phyloP scores from a whole-genome alignment of 805 yeast species.

The Metschnikowia borealis region DNA sequence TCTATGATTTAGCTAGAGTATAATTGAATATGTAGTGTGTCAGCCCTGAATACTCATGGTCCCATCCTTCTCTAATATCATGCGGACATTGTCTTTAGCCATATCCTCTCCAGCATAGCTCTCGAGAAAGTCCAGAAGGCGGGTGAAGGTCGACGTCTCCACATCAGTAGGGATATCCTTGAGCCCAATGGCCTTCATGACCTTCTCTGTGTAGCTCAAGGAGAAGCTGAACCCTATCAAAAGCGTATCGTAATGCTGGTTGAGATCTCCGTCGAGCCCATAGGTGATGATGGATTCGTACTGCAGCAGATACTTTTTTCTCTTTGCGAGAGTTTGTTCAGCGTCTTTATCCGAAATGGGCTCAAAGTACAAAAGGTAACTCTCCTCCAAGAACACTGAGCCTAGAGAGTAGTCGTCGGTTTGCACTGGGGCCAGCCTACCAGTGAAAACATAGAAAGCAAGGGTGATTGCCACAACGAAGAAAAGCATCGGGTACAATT shows the following conservation, averaged over 20 bases:
- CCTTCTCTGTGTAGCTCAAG: conserved; percentile 7
- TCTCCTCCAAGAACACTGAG: neutral
- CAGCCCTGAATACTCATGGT: conserved; percentile 3
- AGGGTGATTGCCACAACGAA: conserved; percentile 1
- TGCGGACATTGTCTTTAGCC: conserved; percentile 6
- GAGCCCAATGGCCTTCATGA: conserved; percentile 9
- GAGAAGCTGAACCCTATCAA: conserved; percentile 11
- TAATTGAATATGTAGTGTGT: no score
- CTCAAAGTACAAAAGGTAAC: neutral
- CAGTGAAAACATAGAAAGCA: neutral
- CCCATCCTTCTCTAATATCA: conserved; percentile 14
- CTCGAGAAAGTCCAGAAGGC: conserved; percentile 7
- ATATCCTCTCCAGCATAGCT: conserved; percentile 6
- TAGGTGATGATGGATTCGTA: conserved; percentile 3
- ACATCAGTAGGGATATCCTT: neutral
- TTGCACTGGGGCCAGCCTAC: conserved; percentile 1
- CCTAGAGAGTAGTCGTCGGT: neutral
- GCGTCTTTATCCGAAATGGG: neutral
- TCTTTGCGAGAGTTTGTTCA: neutral
- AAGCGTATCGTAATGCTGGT: conserved; percentile 11
- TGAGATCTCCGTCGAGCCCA: conserved; percentile 7
- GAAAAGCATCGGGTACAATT: neutral
- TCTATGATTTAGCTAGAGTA: no score
- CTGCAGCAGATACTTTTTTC: neutral
- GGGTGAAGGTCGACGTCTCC: conserved; percentile 4